Evolutionary conservation across 1,284 basidiomycete species (phyloP).

Genomic region (Uromyces viciae-fabae): DNA sequence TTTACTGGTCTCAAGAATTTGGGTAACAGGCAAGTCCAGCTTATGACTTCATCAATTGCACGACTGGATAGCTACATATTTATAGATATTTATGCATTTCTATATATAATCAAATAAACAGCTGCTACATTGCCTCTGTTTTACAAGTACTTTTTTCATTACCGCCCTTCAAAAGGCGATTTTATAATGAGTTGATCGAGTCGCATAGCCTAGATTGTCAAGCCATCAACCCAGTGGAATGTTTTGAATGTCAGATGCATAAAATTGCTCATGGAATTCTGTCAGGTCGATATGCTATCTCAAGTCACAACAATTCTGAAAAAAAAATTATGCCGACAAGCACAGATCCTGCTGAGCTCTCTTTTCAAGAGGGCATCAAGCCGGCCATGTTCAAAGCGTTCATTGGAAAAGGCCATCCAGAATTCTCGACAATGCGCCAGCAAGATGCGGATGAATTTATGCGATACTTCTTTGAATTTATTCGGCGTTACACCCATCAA

Average conservation of each 20-base stretch:
- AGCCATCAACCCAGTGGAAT: conserved; percentile 70
- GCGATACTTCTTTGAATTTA: conserved; percentile 66
- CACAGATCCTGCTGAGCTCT: conserved; percentile 48
- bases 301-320: conserved; percentile 56
- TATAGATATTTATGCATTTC: neutral
- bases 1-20: conserved; percentile 87
- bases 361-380: conserved; percentile 79
- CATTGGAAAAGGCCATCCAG: conserved; percentile 85
- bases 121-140: conserved; percentile 96
- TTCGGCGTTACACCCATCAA: conserved; percentile 66
- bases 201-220: conserved; percentile 67
- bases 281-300: conserved; percentile 82
- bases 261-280: conserved; percentile 89
- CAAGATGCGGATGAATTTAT: conserved; percentile 98
- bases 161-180: conserved; percentile 67
- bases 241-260: conserved; percentile 89
- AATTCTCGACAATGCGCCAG: conserved; percentile 94
- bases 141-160: conserved; percentile 83
- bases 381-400: conserved; percentile 83
- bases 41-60: too few species aligned
- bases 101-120: too few species aligned
- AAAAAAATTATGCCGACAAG: conserved; percentile 50
- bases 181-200: conserved; percentile 63
- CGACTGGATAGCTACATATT: neutral
- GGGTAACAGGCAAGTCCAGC: conserved; percentile 70